A percentile compares a stretch with the other conserved stretches of the same genome.
Conservation (phyloP, 1,284 basidiomycete genomes). For the Sanguinoderma infundibulare region DNA sequence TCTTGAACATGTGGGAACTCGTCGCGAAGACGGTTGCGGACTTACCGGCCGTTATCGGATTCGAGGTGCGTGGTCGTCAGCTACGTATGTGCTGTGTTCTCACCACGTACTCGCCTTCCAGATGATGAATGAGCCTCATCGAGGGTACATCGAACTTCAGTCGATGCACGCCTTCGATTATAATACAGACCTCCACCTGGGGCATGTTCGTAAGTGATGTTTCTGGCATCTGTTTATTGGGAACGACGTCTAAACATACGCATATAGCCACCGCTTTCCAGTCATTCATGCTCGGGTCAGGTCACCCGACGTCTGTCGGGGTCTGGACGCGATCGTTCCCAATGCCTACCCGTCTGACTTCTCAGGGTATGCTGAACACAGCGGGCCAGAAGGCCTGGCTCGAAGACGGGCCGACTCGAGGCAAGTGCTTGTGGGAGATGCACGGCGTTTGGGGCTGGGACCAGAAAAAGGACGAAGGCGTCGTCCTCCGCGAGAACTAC, state of each 20-base stretch:
- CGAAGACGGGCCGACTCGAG: constrained; percentile 68
- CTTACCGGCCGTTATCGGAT: constrained; percentile 84
- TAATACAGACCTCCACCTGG: constrained; percentile 92
- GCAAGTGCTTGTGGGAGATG: constrained; percentile 85
- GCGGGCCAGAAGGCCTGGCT: constrained; percentile 69
- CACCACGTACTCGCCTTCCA: constrained; percentile 32
- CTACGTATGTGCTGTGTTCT: background rate
- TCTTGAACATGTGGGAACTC: constrained; percentile 77
- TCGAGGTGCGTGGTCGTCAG: constrained; percentile 61
- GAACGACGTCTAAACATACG: background rate
- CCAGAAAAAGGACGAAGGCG: constrained; percentile 64
- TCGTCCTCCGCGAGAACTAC: constrained; percentile 87
- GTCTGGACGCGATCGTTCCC: constrained; percentile 86
- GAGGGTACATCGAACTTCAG: constrained; percentile 85
- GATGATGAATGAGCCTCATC: constrained; percentile 97
- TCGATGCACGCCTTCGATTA: constrained; percentile 91
- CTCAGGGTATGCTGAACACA: constrained; percentile 60
- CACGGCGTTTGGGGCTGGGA: constrained; percentile 97
- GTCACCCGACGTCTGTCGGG: constrained; percentile 74
- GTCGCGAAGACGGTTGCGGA: constrained; percentile 75
- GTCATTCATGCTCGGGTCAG: constrained; percentile 84
- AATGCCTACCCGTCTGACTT: constrained; percentile 73
- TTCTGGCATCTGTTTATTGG: no score
- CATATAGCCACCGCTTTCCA: constrained; percentile 76
- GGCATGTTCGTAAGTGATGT: constrained; percentile 70